phyloP scores from a whole-genome alignment of 1,284 basidiomycete species.

The Austroboletus niveus region DNA sequence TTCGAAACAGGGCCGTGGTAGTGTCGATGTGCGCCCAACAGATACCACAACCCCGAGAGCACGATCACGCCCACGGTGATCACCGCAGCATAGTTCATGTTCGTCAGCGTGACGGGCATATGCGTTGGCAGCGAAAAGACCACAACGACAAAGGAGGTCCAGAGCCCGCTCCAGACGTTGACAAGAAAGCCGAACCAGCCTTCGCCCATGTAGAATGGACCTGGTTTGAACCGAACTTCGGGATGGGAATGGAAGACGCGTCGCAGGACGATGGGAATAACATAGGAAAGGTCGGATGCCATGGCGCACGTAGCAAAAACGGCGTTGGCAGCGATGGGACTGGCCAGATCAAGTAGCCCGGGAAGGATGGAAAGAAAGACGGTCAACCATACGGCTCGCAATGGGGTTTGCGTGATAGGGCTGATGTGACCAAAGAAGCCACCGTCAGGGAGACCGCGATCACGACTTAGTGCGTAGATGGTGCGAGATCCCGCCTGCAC shows the following conservation, averaged over 20 bases:
- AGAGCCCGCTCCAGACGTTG: slow-evolving; percentile 66
- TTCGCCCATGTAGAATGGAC: slow-evolving; percentile 85
- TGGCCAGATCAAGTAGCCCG: slow-evolving; percentile 75
- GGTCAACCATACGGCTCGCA: slow-evolving; percentile 81
- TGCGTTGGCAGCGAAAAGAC: slow-evolving; percentile 74
- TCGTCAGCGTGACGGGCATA: slow-evolving; percentile 63
- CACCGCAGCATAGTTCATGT: slow-evolving; percentile 78
- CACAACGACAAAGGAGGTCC: slow-evolving; percentile 68
- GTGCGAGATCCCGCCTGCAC: slow-evolving; percentile 87
- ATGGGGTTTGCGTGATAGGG: slow-evolving; percentile 67
- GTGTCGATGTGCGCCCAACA: slow-evolving; percentile 25
- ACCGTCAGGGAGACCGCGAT: slow-evolving; percentile 78
- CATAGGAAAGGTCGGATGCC: slow-evolving; percentile 68
- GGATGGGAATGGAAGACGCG: slow-evolving; percentile 77
- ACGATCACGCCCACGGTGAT: slow-evolving; percentile 25
- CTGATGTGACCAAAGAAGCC: slow-evolving; percentile 78
- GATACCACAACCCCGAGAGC: slow-evolving; percentile 29
- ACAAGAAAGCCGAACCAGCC: slow-evolving; percentile 64
- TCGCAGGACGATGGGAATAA: slow-evolving; percentile 72
- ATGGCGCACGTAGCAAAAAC: slow-evolving; percentile 82
- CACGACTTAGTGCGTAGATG: slow-evolving; percentile 88
- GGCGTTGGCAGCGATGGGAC: slow-evolving; percentile 76
- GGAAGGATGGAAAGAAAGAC: slow-evolving; percentile 71
- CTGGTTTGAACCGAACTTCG: slow-evolving; percentile 82
- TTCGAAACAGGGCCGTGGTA: slow-evolving; percentile 29